A percentile compares a stretch with the other conserved stretches of the same genome.
Evolutionary conservation across 2,329 filamentous ascomycete genomes (phyloP).

Genomic region (Aphanoascus verrucosus): DNA sequence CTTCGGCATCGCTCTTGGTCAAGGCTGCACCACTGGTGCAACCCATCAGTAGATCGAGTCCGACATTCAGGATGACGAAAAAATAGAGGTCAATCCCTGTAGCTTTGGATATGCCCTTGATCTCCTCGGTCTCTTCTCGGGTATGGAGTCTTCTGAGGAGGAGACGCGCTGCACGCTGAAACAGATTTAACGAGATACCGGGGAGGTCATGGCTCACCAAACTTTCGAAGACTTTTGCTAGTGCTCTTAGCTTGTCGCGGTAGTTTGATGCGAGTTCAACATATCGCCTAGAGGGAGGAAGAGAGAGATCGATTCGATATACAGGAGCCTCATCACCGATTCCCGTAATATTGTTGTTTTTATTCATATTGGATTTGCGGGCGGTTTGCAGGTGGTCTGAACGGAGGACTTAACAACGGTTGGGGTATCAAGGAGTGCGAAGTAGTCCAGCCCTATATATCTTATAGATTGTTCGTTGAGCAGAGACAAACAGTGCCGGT

Average conservation of each 20-base stretch:
- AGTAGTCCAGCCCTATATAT: too few species aligned
- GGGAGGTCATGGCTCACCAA: conserved; percentile 32
- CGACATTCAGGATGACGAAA: conserved; percentile 51
- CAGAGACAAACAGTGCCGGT: too few species aligned
- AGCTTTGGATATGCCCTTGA: conserved; percentile 46
- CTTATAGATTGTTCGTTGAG: too few species aligned
- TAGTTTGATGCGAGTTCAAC: conserved; percentile 39
- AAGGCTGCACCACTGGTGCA: conserved; percentile 50
- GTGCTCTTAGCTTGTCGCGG: conserved; percentile 32
- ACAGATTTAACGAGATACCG: conserved; percentile 19
- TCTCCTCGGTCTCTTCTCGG: conserved; percentile 49
- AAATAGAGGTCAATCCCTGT: conserved; percentile 48
- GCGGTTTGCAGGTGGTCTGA: too few species aligned
- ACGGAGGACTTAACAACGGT: too few species aligned
- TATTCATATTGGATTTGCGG: background rate
- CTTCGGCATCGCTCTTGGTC: conserved; percentile 15
- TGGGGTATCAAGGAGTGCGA: too few species aligned
- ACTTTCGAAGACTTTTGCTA: conserved; percentile 44
- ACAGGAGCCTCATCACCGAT: conserved; percentile 24
- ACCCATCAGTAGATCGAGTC: conserved; percentile 54
- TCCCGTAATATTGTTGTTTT: background rate
- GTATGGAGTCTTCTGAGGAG: conserved; percentile 43
- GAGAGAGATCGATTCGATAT: conserved; percentile 46
- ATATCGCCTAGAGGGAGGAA: conserved; percentile 45
- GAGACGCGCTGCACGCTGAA: conserved; percentile 35